A percentile compares a stretch with the other conserved stretches of the same genome.
phyloP scores from a whole-genome alignment of 1,284 basidiomycete species.

The Baeospora myosura region DNA sequence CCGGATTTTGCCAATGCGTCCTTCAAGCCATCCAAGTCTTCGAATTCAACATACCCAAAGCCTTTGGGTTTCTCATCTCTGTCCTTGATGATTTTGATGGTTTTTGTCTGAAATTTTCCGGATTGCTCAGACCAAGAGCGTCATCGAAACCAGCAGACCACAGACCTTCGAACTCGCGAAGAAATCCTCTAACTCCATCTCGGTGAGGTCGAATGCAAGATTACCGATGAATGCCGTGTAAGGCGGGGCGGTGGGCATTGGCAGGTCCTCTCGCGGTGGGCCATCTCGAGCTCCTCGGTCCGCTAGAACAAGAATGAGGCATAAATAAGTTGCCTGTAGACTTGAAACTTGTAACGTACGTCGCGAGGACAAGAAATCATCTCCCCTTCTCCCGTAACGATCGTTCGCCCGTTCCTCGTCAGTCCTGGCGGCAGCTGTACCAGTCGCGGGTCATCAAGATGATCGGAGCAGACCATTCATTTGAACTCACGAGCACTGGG shows the following conservation, averaged over 20 bases:
- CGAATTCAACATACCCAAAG: slow-evolving; percentile 96
- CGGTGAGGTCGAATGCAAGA: slow-evolving; percentile 87
- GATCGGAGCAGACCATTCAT: slow-evolving; percentile 8
- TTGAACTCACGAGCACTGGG: slow-evolving; percentile 78
- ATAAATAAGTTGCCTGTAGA: slow-evolving; percentile 11
- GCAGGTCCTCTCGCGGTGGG: slow-evolving; percentile 81
- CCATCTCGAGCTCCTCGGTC: slow-evolving; percentile 43
- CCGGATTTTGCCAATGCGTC: slow-evolving; percentile 67
- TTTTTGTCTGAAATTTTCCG: slow-evolving; percentile 54
- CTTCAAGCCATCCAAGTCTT: slow-evolving; percentile 76
- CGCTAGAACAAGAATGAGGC: slow-evolving; percentile 30
- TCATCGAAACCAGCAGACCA: slow-evolving; percentile 11
- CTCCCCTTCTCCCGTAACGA: slow-evolving; percentile 44
- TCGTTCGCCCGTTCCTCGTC: slow-evolving; percentile 43
- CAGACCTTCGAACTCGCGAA: slow-evolving; percentile 62
- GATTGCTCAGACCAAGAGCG: neutral
- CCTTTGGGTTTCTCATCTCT: slow-evolving; percentile 91
- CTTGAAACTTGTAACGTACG: slow-evolving; percentile 33
- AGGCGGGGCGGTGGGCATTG: slow-evolving; percentile 89
- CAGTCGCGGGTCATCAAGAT: slow-evolving; percentile 15
- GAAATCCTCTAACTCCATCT: slow-evolving; percentile 77
- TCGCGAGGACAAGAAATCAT: slow-evolving; percentile 57
- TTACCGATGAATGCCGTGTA: slow-evolving; percentile 97
- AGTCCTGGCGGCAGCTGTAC: slow-evolving; percentile 55
- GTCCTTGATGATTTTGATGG: slow-evolving; percentile 89